These are phyloP conservation scores for Ilyonectria sp. DNA, from an alignment of 2,329 filamentous ascomycete species.

Conservation along the genomic window DNA sequence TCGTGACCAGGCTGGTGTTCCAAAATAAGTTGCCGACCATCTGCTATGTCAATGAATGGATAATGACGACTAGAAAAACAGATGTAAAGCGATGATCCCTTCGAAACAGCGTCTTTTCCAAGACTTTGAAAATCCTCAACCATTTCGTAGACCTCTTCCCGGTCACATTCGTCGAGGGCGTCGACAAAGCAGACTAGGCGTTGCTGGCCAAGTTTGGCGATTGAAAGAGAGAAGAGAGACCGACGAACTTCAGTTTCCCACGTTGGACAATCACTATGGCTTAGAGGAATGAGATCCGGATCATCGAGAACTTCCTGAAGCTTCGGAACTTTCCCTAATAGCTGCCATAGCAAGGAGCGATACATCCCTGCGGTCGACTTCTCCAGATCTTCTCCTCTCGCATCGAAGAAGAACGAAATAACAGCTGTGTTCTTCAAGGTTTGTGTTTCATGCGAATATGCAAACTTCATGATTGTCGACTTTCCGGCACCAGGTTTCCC, in stretches of 20 bases:
- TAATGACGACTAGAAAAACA: constrained; percentile 62
- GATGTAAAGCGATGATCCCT: constrained; percentile 43
- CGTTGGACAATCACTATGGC: neutral
- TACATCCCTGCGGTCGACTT: constrained; percentile 27
- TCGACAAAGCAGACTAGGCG: constrained; percentile 50
- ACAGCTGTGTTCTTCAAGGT: neutral
- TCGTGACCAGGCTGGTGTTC: constrained; percentile 40
- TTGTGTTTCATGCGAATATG: neutral
- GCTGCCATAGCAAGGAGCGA: constrained; percentile 18
- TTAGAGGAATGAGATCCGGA: neutral
- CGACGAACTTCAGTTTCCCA: constrained; percentile 1
- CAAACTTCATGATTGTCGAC: constrained; percentile 63
- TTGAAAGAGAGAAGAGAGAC: neutral
- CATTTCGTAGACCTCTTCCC: constrained; percentile 57
- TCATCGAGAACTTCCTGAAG: constrained; percentile 17
- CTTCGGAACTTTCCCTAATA: neutral
- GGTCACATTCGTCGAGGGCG: constrained; percentile 63
- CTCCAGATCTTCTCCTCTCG: constrained; percentile 23
- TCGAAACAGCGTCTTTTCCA: constrained; percentile 43
- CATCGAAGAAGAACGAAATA: constrained; percentile 32
- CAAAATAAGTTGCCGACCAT: constrained; percentile 32
- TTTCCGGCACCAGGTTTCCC: constrained; percentile 64
- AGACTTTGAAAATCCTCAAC: constrained; percentile 57
- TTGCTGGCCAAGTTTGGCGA: neutral
- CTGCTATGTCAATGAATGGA: constrained; percentile 40